phyloP scores from a whole-genome alignment of 176 grass and related monocot species.

The Juncus inflexus region DNA sequence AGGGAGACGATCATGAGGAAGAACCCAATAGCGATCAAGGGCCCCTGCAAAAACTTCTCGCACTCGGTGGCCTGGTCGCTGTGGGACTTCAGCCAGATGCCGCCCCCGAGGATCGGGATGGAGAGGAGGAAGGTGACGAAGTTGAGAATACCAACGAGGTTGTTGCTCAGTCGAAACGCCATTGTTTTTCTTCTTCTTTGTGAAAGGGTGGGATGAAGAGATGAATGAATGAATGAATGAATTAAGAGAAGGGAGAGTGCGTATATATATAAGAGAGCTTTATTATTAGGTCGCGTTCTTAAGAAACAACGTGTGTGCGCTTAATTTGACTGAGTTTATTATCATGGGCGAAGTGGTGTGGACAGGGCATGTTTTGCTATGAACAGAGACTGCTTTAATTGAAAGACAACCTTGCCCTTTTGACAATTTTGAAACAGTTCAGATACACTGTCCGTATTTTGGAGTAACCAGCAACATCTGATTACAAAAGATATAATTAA shows the following conservation, averaged over 20 bases:
- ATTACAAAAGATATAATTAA: too few relatives aligned
- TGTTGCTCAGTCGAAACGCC: conserved; percentile 88
- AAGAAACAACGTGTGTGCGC: too few relatives aligned
- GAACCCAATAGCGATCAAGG: conserved; percentile 50
- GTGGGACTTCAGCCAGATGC: conserved; percentile 65
- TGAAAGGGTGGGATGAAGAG: not conserved
- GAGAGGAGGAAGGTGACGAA: conserved; percentile 70
- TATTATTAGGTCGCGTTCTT: too few relatives aligned
- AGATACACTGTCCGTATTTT: too few relatives aligned
- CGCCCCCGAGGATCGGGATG: conserved; percentile 58
- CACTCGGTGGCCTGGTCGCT: conserved; percentile 63
- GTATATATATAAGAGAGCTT: not conserved
- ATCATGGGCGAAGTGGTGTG: too few relatives aligned
- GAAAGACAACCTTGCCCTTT: too few relatives aligned
- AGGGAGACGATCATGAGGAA: conserved; percentile 71
- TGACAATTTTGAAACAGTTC: too few relatives aligned
- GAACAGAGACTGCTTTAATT: too few relatives aligned
- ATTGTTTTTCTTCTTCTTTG: not conserved
- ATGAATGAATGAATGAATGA: not conserved
- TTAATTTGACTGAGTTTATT: too few relatives aligned
- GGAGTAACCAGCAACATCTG: too few relatives aligned
- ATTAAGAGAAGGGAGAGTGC: not conserved
- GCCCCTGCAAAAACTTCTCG: conserved; percentile 59
- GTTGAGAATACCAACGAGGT: conserved; percentile 77
- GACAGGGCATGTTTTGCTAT: too few relatives aligned